Percentiles rank a stretch among this genome's conserved stretches.
Conservation (phyloP, 2,329 filamentous ascomycete species). For the Coniochaeta prunicola region DNA sequence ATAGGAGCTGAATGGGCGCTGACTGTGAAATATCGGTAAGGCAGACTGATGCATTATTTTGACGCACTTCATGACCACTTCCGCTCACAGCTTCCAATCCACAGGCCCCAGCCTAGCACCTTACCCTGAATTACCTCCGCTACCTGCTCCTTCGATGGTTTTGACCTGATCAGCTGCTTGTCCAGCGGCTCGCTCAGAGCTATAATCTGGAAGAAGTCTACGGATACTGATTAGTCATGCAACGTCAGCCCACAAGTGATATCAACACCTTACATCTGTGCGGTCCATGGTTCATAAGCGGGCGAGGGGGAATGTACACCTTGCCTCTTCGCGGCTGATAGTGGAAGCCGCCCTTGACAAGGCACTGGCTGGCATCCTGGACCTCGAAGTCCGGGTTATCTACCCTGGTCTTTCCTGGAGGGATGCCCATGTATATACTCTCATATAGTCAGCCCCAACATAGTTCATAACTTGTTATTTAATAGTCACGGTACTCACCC, state of each 20-base stretch:
- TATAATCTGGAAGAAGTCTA: constrained; percentile 41
- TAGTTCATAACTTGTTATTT: background rate
- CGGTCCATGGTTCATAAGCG: constrained; percentile 40
- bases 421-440: constrained; percentile 32
- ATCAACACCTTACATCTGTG: constrained; percentile 34
- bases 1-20: background rate
- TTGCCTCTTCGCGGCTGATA: constrained; percentile 30
- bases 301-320: constrained; percentile 37
- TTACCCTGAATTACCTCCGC: constrained; percentile 35
- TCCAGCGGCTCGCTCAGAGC: constrained; percentile 37
- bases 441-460: background rate
- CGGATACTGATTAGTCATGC: background rate
- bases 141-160: constrained; percentile 35
- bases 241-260: background rate
- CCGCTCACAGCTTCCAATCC: constrained; percentile 37
- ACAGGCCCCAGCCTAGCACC: constrained; percentile 41
- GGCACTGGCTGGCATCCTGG: constrained; percentile 16
- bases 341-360: constrained; percentile 35
- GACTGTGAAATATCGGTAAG: background rate
- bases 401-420: constrained; percentile 23
- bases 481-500: constrained; percentile 24
- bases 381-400: constrained; percentile 28
- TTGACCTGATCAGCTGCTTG: constrained; percentile 23
- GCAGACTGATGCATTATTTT: background rate
- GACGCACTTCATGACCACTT: constrained; percentile 19